Conservation (phyloP, 345 rosid species). For the Moringa oleifera region DNA sequence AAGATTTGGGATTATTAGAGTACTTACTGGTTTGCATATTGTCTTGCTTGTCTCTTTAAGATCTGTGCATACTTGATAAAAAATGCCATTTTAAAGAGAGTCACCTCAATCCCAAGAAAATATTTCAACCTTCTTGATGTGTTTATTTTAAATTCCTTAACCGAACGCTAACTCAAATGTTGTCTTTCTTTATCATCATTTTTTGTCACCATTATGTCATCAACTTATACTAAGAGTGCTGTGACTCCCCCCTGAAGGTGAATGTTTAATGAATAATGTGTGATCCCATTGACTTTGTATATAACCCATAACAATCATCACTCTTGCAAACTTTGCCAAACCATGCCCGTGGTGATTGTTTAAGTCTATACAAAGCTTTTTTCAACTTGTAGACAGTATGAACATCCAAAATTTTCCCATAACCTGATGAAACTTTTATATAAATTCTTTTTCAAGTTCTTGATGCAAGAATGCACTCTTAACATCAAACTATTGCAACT, state of each 20-base stretch:
- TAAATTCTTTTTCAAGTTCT: constrained; percentile 1
- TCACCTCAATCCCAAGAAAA: constrained; percentile 4
- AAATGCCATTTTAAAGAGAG: neutral
- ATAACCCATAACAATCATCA: neutral
- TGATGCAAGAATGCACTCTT: neutral
- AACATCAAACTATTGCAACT: too few relatives aligned
- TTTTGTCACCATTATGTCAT: constrained; percentile 1
- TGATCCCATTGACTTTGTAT: neutral
- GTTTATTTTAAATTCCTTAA: too few relatives aligned
- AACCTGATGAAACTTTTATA: neutral
- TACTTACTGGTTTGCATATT: neutral
- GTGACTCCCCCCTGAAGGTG: neutral
- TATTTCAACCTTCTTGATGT: neutral
- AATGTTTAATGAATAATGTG: neutral
- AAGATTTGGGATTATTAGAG: neutral
- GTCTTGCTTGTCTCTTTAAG: neutral
- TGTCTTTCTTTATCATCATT: neutral
- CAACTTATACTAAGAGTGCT: neutral
- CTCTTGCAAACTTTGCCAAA: neutral
- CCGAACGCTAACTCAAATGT: too few relatives aligned
- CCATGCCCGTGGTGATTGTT: constrained; percentile 5
- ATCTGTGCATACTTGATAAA: neutral
- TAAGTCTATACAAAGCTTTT: constrained; percentile 3
- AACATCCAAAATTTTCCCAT: neutral
- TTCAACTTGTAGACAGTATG: neutral